phyloP scores from a whole-genome alignment of 108 stramenopile genomes.

The Cyclotella distinguenda region DNA sequence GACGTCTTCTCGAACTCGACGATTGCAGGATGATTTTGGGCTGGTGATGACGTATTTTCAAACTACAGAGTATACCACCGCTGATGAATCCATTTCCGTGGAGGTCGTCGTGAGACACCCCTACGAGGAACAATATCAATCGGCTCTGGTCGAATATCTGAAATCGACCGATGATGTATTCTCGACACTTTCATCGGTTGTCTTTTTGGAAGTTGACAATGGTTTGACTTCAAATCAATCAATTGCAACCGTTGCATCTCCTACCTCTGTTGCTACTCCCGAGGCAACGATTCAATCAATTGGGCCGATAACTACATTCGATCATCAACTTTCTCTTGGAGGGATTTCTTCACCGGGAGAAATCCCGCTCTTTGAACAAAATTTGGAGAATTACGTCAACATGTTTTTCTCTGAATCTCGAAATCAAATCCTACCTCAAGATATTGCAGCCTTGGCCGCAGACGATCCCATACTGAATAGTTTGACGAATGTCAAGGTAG shows the following conservation, averaged over 20 bases:
- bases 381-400: slow-evolving; percentile 31
- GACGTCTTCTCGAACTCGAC: not conserved
- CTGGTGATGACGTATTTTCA: slow-evolving; percentile 30
- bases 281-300: not conserved
- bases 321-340: slow-evolving; percentile 24
- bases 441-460: not conserved
- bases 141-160: slow-evolving; percentile 28
- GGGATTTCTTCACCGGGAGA: slow-evolving; percentile 19
- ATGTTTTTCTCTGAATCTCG: slow-evolving; percentile 21
- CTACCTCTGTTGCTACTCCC: not conserved
- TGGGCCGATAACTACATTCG: slow-evolving; percentile 23
- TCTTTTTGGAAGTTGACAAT: slow-evolving; percentile 18
- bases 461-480: slow-evolving; percentile 29
- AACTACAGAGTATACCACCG: slow-evolving; percentile 34
- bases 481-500: slow-evolving; percentile 25
- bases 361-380: slow-evolving; percentile 13
- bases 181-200: slow-evolving; percentile 15
- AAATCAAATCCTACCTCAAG: not conserved
- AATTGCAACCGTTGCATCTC: not conserved
- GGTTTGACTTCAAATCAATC: not conserved
- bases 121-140: slow-evolving; percentile 14
- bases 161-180: slow-evolving; percentile 14
- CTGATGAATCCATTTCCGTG: slow-evolving; percentile 22
- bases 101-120: slow-evolving; percentile 31
- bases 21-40: not conserved